Conservation (phyloP, 2,329 filamentous ascomycete species). For the Diaporthe longicolla region DNA sequence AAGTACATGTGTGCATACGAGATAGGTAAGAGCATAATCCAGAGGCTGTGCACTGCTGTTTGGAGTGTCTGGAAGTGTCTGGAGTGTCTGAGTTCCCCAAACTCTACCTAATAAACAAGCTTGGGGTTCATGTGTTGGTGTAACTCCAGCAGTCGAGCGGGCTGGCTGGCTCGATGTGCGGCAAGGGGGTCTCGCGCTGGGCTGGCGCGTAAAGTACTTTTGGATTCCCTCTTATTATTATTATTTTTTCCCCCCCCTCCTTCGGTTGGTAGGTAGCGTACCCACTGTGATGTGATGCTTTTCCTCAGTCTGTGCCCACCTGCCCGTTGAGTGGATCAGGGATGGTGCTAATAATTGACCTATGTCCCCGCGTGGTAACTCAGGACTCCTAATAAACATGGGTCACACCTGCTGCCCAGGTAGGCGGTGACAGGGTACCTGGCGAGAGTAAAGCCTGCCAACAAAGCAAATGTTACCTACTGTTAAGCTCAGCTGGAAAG, state of each 20-base stretch:
- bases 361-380: no score
- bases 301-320: not conserved
- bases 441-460: no score
- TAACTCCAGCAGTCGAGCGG: not conserved
- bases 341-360: not conserved
- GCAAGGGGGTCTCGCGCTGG: slow-evolving; percentile 1
- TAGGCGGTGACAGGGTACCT: no score
- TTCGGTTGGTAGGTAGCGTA: not conserved
- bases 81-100: not conserved
- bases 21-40: not conserved
- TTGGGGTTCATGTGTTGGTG: slow-evolving; percentile 23
- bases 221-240: not conserved
- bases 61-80: not conserved
- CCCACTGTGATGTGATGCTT: slow-evolving; percentile 16
- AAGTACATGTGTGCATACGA: not conserved
- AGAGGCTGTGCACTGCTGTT: not conserved
- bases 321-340: not conserved
- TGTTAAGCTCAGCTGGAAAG: not conserved
- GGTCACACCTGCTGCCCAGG: no score
- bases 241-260: no score
- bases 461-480: no score
- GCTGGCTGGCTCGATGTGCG: not conserved
- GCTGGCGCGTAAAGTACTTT: slow-evolving; percentile 24
- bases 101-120: not conserved
- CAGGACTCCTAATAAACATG: no score